phyloP scores from a whole-genome alignment of 208 protist genomes.

The Leishmania tarentolae region DNA sequence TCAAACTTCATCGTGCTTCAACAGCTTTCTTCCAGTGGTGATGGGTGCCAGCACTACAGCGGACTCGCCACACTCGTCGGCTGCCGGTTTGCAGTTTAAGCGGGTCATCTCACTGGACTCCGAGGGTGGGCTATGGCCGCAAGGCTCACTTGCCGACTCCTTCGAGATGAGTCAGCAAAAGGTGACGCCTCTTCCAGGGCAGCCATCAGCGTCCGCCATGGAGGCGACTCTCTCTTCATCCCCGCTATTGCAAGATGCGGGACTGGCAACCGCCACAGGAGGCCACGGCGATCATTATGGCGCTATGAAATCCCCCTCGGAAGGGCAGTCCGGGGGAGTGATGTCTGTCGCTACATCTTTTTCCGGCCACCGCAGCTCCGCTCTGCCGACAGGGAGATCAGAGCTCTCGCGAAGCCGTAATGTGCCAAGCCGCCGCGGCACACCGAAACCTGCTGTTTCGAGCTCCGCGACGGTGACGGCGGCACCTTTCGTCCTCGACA shows the following conservation, averaged over 20 bases:
- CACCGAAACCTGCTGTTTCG: neutral
- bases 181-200: conserved; percentile 4
- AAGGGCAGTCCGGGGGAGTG: neutral
- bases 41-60: conserved; percentile 16
- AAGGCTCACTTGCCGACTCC: conserved; percentile 30
- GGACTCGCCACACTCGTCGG: conserved; percentile 29
- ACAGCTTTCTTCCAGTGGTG: conserved; percentile 5
- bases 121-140: conserved; percentile 23
- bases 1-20: neutral
- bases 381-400: neutral
- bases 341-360: conserved; percentile 1
- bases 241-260: neutral
- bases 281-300: neutral
- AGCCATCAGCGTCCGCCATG: conserved; percentile 1
- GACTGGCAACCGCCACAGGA: neutral
- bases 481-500: neutral
- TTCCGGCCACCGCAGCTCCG: neutral
- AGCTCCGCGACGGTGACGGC: neutral
- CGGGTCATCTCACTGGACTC: conserved; percentile 36
- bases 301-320: neutral
- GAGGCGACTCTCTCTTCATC: conserved; percentile 1
- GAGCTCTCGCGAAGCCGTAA: conserved; percentile 7
- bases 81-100: conserved; percentile 32
- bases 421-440: conserved; percentile 5
- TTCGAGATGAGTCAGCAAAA: conserved; percentile 30